Evolutionary conservation across 371 early-diverging fungal genomes (phyloP).

Genomic region (Polyrhizophydium stewartii): DNA sequence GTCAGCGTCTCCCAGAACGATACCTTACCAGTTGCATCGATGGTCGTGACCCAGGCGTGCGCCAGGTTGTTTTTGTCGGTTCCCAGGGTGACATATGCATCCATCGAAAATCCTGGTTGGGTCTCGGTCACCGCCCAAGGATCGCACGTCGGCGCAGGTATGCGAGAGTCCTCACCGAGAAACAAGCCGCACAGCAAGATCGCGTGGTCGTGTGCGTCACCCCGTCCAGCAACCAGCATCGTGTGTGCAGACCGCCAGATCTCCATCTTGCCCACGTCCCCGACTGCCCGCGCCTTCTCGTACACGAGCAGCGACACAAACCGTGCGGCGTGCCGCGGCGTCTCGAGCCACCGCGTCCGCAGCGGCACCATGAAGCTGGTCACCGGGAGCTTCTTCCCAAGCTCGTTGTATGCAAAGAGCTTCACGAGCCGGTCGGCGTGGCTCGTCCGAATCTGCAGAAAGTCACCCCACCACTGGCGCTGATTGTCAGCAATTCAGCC

Average conservation of each 20-base stretch:
- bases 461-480: conserved; percentile 38
- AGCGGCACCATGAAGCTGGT: conserved; percentile 23
- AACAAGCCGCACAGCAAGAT: conserved; percentile 26
- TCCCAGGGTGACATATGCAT: conserved; percentile 26
- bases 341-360: conserved; percentile 20
- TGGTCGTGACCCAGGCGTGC: conserved; percentile 29
- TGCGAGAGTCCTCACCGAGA: too few species aligned
- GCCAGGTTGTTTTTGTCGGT: conserved; percentile 7
- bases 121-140: too few species aligned
- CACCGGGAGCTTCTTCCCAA: conserved; percentile 20
- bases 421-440: conserved; percentile 30
- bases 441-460: conserved; percentile 23
- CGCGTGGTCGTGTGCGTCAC: conserved; percentile 22
- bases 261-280: conserved; percentile 18
- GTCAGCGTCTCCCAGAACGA: conserved; percentile 28
- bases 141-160: too few species aligned
- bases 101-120: conserved; percentile 15
- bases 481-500: too few species aligned
- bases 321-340: conserved; percentile 29
- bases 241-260: conserved; percentile 30
- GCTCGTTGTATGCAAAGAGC: conserved; percentile 28
- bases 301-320: conserved; percentile 28
- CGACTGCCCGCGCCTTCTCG: conserved; percentile 15
- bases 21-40: conserved; percentile 12
- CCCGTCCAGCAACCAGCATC: conserved; percentile 15